Percentiles rank a stretch among this genome's conserved stretches.
phyloP scores from a whole-genome alignment of 2,329 filamentous ascomycete genomes.

The Talaromyces sp. region DNA sequence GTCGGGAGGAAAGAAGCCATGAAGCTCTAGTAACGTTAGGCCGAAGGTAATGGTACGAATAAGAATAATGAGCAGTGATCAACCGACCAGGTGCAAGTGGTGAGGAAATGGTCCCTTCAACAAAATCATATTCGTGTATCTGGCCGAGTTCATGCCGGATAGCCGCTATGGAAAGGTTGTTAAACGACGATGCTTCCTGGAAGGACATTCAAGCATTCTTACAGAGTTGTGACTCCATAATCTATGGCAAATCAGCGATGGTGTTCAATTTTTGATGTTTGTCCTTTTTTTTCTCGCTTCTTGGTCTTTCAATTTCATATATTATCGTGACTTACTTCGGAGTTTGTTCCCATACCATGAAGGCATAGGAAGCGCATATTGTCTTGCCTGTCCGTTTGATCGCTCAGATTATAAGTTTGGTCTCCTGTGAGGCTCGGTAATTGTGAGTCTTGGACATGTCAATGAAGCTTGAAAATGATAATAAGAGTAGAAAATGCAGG shows the following conservation, averaged over 20 bases:
- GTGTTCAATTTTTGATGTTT: not conserved
- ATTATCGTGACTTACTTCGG: not conserved
- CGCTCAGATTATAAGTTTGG: not conserved
- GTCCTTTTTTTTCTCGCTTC: not conserved
- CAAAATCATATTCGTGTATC: constrained; percentile 1
- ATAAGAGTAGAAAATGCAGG: not conserved
- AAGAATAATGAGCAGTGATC: not conserved
- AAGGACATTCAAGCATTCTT: not conserved
- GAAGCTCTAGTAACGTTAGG: not conserved
- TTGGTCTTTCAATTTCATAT: not conserved
- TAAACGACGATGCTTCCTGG: not conserved
- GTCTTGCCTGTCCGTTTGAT: not conserved
- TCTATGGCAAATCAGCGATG: not conserved
- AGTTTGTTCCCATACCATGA: constrained; percentile 7
- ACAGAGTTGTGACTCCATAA: constrained; percentile 2
- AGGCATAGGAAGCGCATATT: constrained; percentile 15
- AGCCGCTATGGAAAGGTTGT: not conserved
- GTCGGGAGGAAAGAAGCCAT: not conserved
- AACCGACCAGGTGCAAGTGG: not conserved
- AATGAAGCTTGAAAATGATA: not conserved
- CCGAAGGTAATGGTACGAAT: not conserved
- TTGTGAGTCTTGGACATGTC: not conserved
- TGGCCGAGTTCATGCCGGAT: not conserved
- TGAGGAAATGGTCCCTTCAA: not conserved
- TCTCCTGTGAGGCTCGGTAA: not conserved